phyloP scores from a whole-genome alignment of 108 stramenopile species.

The Aurantiochytrium sp. region DNA sequence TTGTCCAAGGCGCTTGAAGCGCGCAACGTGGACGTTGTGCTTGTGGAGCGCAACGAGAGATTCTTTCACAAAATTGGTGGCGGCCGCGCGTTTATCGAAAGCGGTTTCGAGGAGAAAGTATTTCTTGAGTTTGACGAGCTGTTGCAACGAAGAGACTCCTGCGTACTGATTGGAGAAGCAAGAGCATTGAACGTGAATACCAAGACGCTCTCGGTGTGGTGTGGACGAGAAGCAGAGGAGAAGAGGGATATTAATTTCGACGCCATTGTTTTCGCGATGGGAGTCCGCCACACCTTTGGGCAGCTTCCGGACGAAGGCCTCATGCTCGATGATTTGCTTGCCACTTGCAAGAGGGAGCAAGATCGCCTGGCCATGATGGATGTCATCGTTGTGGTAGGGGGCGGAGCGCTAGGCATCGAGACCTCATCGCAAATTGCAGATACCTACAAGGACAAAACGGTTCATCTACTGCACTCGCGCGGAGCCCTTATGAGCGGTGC shows the following conservation, averaged over 20 bases:
- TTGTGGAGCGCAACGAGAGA: background rate
- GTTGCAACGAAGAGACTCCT: background rate
- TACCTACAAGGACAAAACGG: background rate
- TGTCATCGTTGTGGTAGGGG: background rate
- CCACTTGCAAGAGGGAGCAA: background rate
- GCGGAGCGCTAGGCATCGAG: background rate
- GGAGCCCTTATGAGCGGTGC: background rate
- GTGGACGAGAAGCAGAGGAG: background rate
- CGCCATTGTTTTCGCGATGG: background rate
- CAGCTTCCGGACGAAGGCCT: background rate
- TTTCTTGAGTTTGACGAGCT: background rate
- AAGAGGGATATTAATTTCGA: background rate
- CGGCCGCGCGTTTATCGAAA: background rate
- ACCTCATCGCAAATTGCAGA: background rate
- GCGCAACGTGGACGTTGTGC: background rate
- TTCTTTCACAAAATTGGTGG: constrained; percentile 12
- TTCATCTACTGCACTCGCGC: background rate
- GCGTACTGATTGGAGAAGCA: background rate
- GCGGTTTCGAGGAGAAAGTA: background rate
- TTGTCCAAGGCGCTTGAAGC: background rate
- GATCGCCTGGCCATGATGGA: background rate
- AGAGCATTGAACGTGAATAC: background rate
- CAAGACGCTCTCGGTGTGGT: background rate
- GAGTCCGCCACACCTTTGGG: background rate
- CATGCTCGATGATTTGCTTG: background rate